Evolutionary conservation across 2,329 filamentous ascomycete genomes (phyloP), one percentile per base, ranked within the genome.

Genomic region (Fusarium euwallaceae): DNA sequence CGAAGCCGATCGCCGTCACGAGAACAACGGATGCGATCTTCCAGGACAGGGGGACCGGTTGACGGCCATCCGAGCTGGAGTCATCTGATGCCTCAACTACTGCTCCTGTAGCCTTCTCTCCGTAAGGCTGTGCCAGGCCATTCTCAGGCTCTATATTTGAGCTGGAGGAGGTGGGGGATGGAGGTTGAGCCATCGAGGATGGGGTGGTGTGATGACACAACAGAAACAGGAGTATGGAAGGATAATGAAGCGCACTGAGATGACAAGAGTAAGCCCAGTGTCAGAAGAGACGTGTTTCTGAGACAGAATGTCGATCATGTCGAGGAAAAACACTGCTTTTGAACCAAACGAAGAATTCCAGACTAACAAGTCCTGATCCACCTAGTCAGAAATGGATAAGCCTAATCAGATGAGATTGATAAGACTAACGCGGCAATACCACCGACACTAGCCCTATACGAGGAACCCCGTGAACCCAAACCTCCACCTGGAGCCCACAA

Each of bases 1-100:
- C 89, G 74, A 91, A 91, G 2, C 89, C 88, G 68, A 91, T 89
- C 24, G 83, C 77, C 4, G 84, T 86, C 4, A 88, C 86, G 17
- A 89, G 76, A 0, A 87, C 53, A 2, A 90, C 85, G 0, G 88
- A 75, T 3, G 70, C 41, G 17, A 80, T 65, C 63, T 80, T 80
- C 72, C 76, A 76, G 2, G n/a, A 17, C n/a, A 66, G 5, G 1
- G 56, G 56, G 0, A 58, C 53, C 5, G 53, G 53, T 34, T 56
- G 29, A 36, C 32, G 53, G n/a, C 53, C n/a, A 20, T 56, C 53
- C 3, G 53, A 16, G 53, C 27, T 36, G 0, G 29, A 56, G 29
- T 6, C 27, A 34, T 56, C 53, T 34, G 53, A 20, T 56, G 53
- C 27, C 20, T 56, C 53, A 34, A 56, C 27, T 12, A 22, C 53